Evolutionary conservation across 1,139 yeast species (phyloP).

Genomic region (Hyphopichia burtonii): DNA sequence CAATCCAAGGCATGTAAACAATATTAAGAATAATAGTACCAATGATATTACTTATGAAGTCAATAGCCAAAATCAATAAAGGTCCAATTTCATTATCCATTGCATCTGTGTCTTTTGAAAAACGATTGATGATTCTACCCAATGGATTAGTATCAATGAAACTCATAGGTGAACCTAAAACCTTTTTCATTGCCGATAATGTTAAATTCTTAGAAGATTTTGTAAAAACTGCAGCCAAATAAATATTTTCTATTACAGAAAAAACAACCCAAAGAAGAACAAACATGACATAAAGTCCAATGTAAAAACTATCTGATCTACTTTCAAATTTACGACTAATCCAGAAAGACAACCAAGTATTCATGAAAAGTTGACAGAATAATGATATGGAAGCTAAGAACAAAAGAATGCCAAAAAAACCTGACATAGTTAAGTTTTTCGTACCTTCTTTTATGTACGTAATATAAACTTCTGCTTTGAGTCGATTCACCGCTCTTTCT

Average conservation of each 20-base stretch:
- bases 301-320: slow-evolving; percentile 10
- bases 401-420: slow-evolving; percentile 16
- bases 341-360: slow-evolving; percentile 16
- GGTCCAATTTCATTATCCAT: slow-evolving; percentile 31
- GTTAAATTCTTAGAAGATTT: slow-evolving; percentile 19
- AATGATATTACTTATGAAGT: slow-evolving; percentile 22
- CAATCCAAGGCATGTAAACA: slow-evolving; percentile 33
- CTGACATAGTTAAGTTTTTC: slow-evolving; percentile 16
- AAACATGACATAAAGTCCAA: slow-evolving; percentile 14
- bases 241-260: slow-evolving; percentile 21
- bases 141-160: slow-evolving; percentile 30
- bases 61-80: slow-evolving; percentile 23
- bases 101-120: slow-evolving; percentile 38
- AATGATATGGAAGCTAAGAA: slow-evolving; percentile 23
- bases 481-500: slow-evolving; percentile 18
- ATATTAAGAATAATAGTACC: slow-evolving; percentile 28
- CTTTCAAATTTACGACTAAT: slow-evolving; percentile 11
- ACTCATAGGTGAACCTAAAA: slow-evolving; percentile 28
- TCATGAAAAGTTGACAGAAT: slow-evolving; percentile 11
- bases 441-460: slow-evolving; percentile 16
- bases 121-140: slow-evolving; percentile 39
- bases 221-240: slow-evolving; percentile 24
- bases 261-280: slow-evolving; percentile 18
- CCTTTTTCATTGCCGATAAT: slow-evolving; percentile 20
- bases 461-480: slow-evolving; percentile 14